Base-by-base conservation (phyloP, 192 early-diverging fungal genomes). In the Martensiomyces pterosporus region DNA sequence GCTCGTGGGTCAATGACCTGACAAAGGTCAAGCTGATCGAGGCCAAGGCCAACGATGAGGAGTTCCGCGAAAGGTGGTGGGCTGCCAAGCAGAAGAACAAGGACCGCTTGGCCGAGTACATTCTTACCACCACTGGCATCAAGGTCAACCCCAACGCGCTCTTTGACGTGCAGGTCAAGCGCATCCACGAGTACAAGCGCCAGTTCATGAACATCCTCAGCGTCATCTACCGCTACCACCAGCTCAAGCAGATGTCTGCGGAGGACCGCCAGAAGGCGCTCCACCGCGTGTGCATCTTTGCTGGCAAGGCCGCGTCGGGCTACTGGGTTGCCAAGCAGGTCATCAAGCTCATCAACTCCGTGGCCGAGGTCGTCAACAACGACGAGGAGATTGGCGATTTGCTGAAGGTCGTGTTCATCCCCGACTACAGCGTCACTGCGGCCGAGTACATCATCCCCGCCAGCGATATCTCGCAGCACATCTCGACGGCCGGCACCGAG, bases 131-230 rank as follows among this genome's bases (percentile, higher is more conserved):
- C 9, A 84, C 82, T 26, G 80, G 75, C 24, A 79, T 96, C 41
- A 64, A 77, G 14, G 90, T 97, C 27, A 84, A 77, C 57, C 78
- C 93, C 23, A 78, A 94, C 47, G 88, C 94, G 3, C 71, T 97
- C 54, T 99, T 99, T 75, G 96, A 99, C 69, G 82, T 96, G 47
- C 94, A 93, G 68, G 92, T 92, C 63, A 98, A 96, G 80, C 89
- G 96, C 76, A 88, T 97, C 56, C 96, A 99, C 70, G 96, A 97
- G 78, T 99, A 97, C 78, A 97, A 99, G 80, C 88, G 96, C 53
- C 96, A 99, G 81, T 93, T 92, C 68, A 91, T 99, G 89, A 99
- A 99, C 75, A 95, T 99, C 51, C 68, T 97, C 16, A 77, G 80
- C 43, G 93, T 97, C 32, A 97, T 99, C 63, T 82, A 97, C 71